phyloP scores from a whole-genome alignment of 352 stramenopile species.

The Globisporangium acanthophoron region DNA sequence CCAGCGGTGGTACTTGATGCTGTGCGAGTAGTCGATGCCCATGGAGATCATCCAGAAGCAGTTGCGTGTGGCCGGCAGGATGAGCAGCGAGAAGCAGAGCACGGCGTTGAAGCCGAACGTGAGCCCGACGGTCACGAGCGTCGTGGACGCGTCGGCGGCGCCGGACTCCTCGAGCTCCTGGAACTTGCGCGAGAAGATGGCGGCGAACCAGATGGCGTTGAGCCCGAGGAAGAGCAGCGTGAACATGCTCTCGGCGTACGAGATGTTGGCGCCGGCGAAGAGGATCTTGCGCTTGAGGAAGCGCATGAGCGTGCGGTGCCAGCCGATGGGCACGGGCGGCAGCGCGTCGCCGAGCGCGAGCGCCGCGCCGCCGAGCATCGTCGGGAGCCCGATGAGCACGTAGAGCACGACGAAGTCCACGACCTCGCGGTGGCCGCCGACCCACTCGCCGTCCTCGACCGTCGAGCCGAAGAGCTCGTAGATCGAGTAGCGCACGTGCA shows the following conservation, averaged over 20 bases:
- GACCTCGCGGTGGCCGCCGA: slow-evolving; percentile 67
- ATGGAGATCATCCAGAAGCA: slow-evolving; percentile 84
- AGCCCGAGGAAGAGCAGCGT: slow-evolving; percentile 67
- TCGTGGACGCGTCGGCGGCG: slow-evolving; percentile 30
- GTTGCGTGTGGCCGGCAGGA: slow-evolving; percentile 61
- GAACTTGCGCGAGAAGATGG: slow-evolving; percentile 72
- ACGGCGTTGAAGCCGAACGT: slow-evolving; percentile 74
- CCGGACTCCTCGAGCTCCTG: slow-evolving; percentile 39
- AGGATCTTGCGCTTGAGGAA: slow-evolving; percentile 83
- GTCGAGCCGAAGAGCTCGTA: slow-evolving; percentile 56
- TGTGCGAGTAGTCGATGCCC: slow-evolving; percentile 82
- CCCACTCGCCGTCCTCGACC: slow-evolving; percentile 47
- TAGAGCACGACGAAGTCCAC: slow-evolving; percentile 72
- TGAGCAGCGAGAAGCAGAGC: slow-evolving; percentile 55
- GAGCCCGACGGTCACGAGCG: slow-evolving; percentile 49
- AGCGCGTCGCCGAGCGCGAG: slow-evolving; percentile 61
- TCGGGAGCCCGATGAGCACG: slow-evolving; percentile 65
- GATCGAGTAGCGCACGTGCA: slow-evolving; percentile 55
- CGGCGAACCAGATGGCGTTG: slow-evolving; percentile 78
- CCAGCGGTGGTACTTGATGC: slow-evolving; percentile 87
- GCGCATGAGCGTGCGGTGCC: slow-evolving; percentile 63
- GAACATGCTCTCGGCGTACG: slow-evolving; percentile 71
- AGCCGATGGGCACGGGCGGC: slow-evolving; percentile 60
- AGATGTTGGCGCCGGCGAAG: slow-evolving; percentile 62
- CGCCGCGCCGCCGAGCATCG: slow-evolving; percentile 64